Evolutionary conservation across 2,329 filamentous ascomycete genomes (phyloP), one percentile per base, ranked within the genome.

Genomic region (Ophiostoma populinum): DNA sequence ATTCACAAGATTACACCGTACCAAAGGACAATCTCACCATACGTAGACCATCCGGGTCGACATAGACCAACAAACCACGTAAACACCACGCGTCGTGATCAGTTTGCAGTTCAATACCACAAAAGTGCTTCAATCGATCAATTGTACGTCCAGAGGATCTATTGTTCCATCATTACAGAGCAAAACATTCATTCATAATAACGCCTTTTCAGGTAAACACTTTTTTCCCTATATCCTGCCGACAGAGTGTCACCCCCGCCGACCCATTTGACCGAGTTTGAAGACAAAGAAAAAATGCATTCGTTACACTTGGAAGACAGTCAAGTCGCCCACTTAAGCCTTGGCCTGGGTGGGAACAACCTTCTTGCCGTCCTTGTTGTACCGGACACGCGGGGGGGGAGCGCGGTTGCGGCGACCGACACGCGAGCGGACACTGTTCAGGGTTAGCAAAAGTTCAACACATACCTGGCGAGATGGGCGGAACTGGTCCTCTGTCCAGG

Each of bases 361-460:
- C 80, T 98, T 98, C 85, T 98, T 98, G 73, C 86, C 87, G 59
- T 98, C 90, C 80, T 95, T 94, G 81, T 98, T 98, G 83, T 92
- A 98, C 56, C 90, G 75, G 56, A 98, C 86, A 60, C 90, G 77
- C 58, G 90, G 90, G 52, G 90, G 90, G 55, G 90, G 92, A 55
- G 87, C 87, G 63, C 90, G 83, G 82, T 98, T 98, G 67, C 90
- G 90, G 63, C 90, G 87, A 55, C 92, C 90, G 58, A 80, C 86
- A 52, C 81, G 75, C 51, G 90, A 98, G 56, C 90, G 90, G 62
- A 98, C 90, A 78, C 90, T 95, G 21, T 4, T n/a, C n/a, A 28
- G 6, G 53, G 62, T 70, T 55, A 65, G 61, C 52, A 47, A 27
- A 40, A 13, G 13, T 27, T 27, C 26, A 8, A 10, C 13, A 28